phyloP scores from a whole-genome alignment of 164 flowering plant genomes.

The Cinnamomum chago region DNA sequence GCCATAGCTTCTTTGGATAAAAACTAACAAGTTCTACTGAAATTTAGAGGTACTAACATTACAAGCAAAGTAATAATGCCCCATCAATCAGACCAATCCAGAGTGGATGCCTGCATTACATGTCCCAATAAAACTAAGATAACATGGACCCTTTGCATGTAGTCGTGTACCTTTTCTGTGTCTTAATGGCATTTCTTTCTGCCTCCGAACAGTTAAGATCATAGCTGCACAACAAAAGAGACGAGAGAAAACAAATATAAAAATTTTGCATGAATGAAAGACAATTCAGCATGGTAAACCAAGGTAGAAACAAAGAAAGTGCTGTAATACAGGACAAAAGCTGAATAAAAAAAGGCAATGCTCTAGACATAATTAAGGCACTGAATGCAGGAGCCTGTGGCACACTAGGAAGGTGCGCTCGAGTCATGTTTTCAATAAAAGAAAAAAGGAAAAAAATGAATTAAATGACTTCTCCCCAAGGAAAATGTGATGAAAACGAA shows the following conservation, averaged over 20 bases:
- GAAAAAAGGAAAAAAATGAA: not conserved
- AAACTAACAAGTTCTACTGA: not conserved
- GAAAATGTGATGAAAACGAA: too few species aligned
- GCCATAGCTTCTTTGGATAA: too few species aligned
- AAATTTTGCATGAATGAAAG: not conserved
- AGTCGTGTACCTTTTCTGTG: slow-evolving; percentile 38
- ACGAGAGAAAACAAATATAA: not conserved
- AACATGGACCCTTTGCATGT: not conserved
- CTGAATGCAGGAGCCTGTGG: too few species aligned
- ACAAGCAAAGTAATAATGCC: not conserved
- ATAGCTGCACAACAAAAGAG: slow-evolving; percentile 31
- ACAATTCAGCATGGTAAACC: not conserved
- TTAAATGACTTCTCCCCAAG: not conserved
- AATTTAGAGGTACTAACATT: too few species aligned
- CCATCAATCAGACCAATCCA: not conserved
- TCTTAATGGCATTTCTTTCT: slow-evolving; percentile 40
- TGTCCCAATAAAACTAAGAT: not conserved
- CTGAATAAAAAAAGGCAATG: not conserved
- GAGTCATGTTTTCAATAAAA: too few species aligned
- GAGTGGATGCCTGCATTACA: not conserved
- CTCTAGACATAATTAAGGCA: not conserved
- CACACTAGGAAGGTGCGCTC: too few species aligned
- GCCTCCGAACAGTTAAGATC: slow-evolving; percentile 50
- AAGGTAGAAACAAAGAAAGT: not conserved
- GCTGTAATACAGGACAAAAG: not conserved